Percentiles rank a stretch among this genome's conserved stretches.
Conservation (phyloP, 371 early-diverging fungal genomes). For the Circinella umbellata region DNA sequence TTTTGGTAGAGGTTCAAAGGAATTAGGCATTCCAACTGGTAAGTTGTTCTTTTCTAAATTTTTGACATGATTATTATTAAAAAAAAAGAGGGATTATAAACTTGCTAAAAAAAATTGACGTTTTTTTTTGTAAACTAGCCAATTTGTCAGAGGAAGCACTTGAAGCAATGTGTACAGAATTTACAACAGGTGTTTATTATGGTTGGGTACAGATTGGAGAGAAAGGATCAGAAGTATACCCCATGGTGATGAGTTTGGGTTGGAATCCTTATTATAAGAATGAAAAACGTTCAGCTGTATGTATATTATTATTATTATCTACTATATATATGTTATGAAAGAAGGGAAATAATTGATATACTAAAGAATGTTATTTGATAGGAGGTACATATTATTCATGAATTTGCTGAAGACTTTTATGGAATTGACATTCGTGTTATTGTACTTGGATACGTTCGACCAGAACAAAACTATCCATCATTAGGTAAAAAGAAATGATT, state of each 20-base stretch:
- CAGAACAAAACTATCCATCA: slow-evolving; percentile 88
- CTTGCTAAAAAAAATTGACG: not conserved
- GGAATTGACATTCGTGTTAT: slow-evolving; percentile 80
- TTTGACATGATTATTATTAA: not conserved
- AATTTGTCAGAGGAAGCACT: slow-evolving; percentile 88
- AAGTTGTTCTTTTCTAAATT: too few species aligned
- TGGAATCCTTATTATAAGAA: slow-evolving; percentile 99
- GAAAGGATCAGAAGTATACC: slow-evolving; percentile 63
- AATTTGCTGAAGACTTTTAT: slow-evolving; percentile 90
- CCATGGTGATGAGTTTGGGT: slow-evolving; percentile 98
- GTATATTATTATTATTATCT: slow-evolving; percentile 17
- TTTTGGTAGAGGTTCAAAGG: slow-evolving; percentile 94
- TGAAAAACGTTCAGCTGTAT: slow-evolving; percentile 90
- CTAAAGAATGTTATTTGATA: slow-evolving; percentile 24
- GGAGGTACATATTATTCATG: slow-evolving; percentile 96
- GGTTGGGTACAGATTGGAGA: slow-evolving; percentile 88
- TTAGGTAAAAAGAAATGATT: slow-evolving; percentile 57
- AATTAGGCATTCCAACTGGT: slow-evolving; percentile 98
- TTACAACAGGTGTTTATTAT: slow-evolving; percentile 92
- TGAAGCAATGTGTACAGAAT: slow-evolving; percentile 59
- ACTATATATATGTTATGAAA: not conserved
- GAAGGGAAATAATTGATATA: too few species aligned
- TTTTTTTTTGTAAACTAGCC: slow-evolving; percentile 54
- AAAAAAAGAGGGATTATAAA: not conserved
- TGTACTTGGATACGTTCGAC: slow-evolving; percentile 88